Conservation (phyloP, 1,284 basidiomycete species). For the Ceratobasidium sp. region DNA sequence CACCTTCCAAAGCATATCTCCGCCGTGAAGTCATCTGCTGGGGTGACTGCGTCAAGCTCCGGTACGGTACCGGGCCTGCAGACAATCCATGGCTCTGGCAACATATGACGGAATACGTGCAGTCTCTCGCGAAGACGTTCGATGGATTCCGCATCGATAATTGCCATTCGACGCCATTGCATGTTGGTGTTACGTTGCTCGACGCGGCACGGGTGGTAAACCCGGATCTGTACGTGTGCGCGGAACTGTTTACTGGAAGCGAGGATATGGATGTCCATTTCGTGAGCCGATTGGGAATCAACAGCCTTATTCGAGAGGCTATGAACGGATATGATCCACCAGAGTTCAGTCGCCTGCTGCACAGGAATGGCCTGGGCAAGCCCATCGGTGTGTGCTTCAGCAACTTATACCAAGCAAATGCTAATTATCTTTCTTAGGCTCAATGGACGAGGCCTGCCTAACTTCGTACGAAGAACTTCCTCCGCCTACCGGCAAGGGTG, state of each 20-base stretch:
- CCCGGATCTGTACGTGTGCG: conserved; percentile 93
- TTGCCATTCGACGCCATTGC: conserved; percentile 95
- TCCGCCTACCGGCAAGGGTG: conserved; percentile 77
- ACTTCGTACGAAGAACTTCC: conserved; percentile 78
- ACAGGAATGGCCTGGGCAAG: conserved; percentile 88
- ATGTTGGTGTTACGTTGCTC: conserved; percentile 91
- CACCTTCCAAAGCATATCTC: conserved; percentile 94
- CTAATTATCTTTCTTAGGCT: conserved; percentile 63
- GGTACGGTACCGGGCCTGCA: conserved; percentile 81
- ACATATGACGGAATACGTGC: conserved; percentile 91
- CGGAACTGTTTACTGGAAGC: conserved; percentile 95
- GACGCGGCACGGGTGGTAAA: conserved; percentile 90
- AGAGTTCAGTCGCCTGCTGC: conserved; percentile 85
- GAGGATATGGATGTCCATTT: conserved; percentile 93
- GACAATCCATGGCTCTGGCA: conserved; percentile 96
- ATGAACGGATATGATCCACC: conserved; percentile 90
- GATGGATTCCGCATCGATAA: conserved; percentile 98
- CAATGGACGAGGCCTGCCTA: conserved; percentile 90
- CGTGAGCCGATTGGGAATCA: conserved; percentile 89
- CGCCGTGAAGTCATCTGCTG: conserved; percentile 96
- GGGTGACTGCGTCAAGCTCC: conserved; percentile 97
- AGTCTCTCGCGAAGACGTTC: conserved; percentile 80
- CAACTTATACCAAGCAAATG: neutral
- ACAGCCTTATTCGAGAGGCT: conserved; percentile 90
- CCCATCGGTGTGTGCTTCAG: conserved; percentile 72